Conservation (phyloP, 2,329 filamentous ascomycete species). For the Fusarium proliferatum region DNA sequence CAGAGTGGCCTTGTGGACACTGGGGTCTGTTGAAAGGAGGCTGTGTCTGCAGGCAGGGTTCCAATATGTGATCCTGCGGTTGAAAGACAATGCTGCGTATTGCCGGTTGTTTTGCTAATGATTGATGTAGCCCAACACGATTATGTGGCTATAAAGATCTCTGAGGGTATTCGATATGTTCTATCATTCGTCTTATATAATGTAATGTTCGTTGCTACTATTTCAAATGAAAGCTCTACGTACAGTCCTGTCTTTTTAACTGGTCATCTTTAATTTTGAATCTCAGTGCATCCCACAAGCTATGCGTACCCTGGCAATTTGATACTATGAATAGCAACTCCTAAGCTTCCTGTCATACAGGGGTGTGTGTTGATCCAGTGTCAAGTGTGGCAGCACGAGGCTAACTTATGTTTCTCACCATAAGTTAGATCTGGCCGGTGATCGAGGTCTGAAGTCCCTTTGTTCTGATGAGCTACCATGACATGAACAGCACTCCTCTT, state of each 20-base stretch:
- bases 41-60: slow-evolving; percentile 22
- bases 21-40: slow-evolving; percentile 8
- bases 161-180: neutral
- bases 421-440: neutral
- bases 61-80: slow-evolving; percentile 9
- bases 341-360: slow-evolving; percentile 31
- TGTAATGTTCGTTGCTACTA: neutral
- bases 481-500: neutral
- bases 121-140: neutral
- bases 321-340: slow-evolving; percentile 32
- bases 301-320: slow-evolving; percentile 14
- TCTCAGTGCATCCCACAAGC: neutral
- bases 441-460: neutral
- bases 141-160: neutral
- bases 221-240: neutral
- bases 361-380: slow-evolving; percentile 18
- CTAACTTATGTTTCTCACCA: neutral
- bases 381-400: neutral
- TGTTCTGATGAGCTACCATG: neutral
- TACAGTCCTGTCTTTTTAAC: neutral
- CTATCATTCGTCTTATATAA: neutral
- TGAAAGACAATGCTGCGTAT: neutral
- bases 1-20: neutral
- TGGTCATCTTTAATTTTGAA: neutral
- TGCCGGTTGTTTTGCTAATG: neutral